Evolutionary conservation across 306 rosid species (phyloP).

Genomic region (Sophora flavescens): DNA sequence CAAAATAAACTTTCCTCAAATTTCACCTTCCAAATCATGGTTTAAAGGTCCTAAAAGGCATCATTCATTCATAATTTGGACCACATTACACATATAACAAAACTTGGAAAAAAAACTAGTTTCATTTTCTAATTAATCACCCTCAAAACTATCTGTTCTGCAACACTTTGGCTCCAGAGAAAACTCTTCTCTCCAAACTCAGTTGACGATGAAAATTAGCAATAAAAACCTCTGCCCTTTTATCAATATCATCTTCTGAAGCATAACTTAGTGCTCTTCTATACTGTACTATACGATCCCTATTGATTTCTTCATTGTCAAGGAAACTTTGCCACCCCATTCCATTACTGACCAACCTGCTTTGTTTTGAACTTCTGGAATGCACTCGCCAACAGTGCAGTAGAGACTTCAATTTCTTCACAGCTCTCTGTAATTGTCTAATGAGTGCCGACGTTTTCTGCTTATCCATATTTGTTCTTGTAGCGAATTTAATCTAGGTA

Average conservation of each 20-base stretch:
- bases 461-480: slow-evolving; percentile 19
- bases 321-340: slow-evolving; percentile 44
- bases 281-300: slow-evolving; percentile 17
- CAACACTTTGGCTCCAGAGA: slow-evolving; percentile 1
- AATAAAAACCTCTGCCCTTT: slow-evolving; percentile 69
- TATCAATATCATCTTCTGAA: slow-evolving; percentile 61
- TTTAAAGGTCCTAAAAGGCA: too few relatives aligned
- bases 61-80: too few relatives aligned
- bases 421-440: slow-evolving; percentile 44
- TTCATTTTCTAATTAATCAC: background rate
- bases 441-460: slow-evolving; percentile 8
- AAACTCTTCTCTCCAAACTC: slow-evolving; percentile 51
- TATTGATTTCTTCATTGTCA: slow-evolving; percentile 45
- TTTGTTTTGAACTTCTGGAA: slow-evolving; percentile 36
- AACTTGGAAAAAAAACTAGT: background rate
- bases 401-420: slow-evolving; percentile 52
- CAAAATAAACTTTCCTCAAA: too few relatives aligned
- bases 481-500: background rate
- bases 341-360: slow-evolving; percentile 47
- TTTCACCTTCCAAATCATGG: too few relatives aligned
- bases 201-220: slow-evolving; percentile 62
- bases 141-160: slow-evolving; percentile 16
- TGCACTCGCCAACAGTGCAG: slow-evolving; percentile 32
- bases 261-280: slow-evolving; percentile 43
- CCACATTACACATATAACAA: background rate